phyloP scores from a whole-genome alignment of 2,329 filamentous ascomycete genomes.

The Sclerotinia nivalis region DNA sequence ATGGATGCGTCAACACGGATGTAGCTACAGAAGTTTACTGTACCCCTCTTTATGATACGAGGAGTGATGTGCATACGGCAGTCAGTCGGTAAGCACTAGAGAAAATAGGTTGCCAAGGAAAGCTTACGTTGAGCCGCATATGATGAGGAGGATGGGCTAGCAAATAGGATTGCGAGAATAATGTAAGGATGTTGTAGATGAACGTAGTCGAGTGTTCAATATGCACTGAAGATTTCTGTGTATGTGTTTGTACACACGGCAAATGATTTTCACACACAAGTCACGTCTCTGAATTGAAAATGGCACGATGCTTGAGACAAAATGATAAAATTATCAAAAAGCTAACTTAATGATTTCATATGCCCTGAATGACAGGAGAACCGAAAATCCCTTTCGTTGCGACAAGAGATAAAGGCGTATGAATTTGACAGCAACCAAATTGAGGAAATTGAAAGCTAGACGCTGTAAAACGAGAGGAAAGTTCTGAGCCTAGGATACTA shows the following conservation, averaged over 20 bases:
- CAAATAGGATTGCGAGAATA: no score
- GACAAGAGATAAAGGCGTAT: background rate
- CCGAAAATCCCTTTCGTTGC: background rate
- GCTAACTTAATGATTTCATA: background rate
- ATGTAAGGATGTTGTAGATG: no score
- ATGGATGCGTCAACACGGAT: background rate
- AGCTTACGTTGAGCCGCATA: no score
- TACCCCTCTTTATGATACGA: no score
- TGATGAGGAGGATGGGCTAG: no score
- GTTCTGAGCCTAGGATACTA: accelerated
- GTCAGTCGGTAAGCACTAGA: no score
- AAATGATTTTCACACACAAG: no score
- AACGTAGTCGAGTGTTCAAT: background rate
- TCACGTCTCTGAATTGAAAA: background rate
- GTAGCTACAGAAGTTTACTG: no score
- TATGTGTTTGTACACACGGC: no score
- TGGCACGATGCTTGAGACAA: background rate
- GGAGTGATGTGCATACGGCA: no score
- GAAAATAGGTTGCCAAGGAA: no score
- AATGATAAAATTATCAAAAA: background rate
- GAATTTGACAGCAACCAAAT: background rate
- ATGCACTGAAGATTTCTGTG: background rate
- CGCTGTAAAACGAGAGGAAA: background rate
- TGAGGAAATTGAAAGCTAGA: no score
- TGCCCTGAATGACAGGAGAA: background rate